phyloP scores from a whole-genome alignment of 2,329 filamentous ascomycete genomes.

The Orbilia blumenaviensis region DNA sequence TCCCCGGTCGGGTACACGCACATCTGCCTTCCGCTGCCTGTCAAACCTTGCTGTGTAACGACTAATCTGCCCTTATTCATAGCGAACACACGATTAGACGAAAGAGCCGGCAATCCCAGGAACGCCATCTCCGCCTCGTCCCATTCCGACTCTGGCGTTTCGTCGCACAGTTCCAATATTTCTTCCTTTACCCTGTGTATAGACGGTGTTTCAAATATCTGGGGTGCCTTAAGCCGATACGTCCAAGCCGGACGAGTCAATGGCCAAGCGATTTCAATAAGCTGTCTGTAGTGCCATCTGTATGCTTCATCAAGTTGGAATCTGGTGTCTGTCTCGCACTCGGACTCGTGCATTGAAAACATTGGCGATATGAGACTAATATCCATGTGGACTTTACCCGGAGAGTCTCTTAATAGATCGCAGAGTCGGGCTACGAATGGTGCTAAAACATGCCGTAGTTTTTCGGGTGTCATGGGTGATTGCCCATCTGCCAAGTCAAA shows the following conservation, averaged over 20 bases:
- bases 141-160: conserved; percentile 22
- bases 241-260: conserved; percentile 17
- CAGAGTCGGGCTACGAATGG: conserved; percentile 23
- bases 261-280: conserved; percentile 35
- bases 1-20: conserved; percentile 23
- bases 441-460: conserved; percentile 24
- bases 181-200: conserved; percentile 14
- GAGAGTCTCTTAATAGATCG: background rate
- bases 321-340: conserved; percentile 5
- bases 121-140: conserved; percentile 29
- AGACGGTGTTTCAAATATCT: background rate
- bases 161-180: conserved; percentile 6
- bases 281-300: conserved; percentile 18
- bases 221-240: background rate
- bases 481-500: conserved; percentile 3
- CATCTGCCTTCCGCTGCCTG: background rate
- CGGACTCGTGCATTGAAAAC: conserved; percentile 8
- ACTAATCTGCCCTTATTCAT: conserved; percentile 38
- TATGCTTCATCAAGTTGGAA: conserved; percentile 20
- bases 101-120: conserved; percentile 22
- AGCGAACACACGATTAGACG: conserved; percentile 21
- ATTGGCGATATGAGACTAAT: conserved; percentile 24
- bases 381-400: conserved; percentile 30
- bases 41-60: conserved; percentile 17
- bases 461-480: conserved; percentile 5